phyloP scores from a whole-genome alignment of 352 stramenopile genomes.

The Aphanomyces astaci region DNA sequence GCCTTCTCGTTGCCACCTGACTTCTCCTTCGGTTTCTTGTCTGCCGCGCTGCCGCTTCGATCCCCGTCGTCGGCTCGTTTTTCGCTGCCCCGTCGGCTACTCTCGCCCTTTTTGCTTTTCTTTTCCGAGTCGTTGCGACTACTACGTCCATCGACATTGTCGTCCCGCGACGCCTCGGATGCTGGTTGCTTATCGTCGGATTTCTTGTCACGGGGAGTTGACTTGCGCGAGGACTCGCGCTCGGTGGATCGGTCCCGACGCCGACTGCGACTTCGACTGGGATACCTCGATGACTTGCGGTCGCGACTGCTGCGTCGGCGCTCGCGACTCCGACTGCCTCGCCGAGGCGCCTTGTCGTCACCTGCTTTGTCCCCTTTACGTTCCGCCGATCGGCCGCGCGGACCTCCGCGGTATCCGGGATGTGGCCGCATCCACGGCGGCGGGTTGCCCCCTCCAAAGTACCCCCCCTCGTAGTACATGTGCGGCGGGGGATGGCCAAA shows the following conservation, averaged over 20 bases:
- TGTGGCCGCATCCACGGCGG: slow-evolving; percentile 41
- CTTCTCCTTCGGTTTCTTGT: slow-evolving; percentile 21
- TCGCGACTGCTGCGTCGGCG: slow-evolving; percentile 13
- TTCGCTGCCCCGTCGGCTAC: slow-evolving; percentile 23
- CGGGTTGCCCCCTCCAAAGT: slow-evolving; percentile 34
- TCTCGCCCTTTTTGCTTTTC: background rate
- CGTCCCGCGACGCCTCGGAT: no score
- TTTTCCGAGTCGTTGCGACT: no score
- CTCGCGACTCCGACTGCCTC: slow-evolving; percentile 30
- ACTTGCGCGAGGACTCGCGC: background rate
- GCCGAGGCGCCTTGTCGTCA: slow-evolving; percentile 32
- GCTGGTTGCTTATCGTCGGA: no score
- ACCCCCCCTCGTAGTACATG: slow-evolving; percentile 29
- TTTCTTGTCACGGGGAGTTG: slow-evolving; percentile 14
- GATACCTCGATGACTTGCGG: slow-evolving; percentile 26
- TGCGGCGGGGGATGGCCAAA: slow-evolving; percentile 13
- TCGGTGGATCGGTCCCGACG: slow-evolving; percentile 34
- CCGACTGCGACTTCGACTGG: slow-evolving; percentile 41
- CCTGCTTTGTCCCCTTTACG: background rate
- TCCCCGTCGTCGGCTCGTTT: slow-evolving; percentile 8
- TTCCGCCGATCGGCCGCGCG: slow-evolving; percentile 4
- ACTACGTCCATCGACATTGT: no score
- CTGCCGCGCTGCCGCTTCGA: background rate
- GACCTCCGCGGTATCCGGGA: slow-evolving; percentile 40
- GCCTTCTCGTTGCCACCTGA: slow-evolving; percentile 49